Evolutionary conservation across 2,329 filamentous ascomycete species (phyloP), one percentile per base, ranked within the genome.

Genomic region (Fusarium sp.): DNA sequence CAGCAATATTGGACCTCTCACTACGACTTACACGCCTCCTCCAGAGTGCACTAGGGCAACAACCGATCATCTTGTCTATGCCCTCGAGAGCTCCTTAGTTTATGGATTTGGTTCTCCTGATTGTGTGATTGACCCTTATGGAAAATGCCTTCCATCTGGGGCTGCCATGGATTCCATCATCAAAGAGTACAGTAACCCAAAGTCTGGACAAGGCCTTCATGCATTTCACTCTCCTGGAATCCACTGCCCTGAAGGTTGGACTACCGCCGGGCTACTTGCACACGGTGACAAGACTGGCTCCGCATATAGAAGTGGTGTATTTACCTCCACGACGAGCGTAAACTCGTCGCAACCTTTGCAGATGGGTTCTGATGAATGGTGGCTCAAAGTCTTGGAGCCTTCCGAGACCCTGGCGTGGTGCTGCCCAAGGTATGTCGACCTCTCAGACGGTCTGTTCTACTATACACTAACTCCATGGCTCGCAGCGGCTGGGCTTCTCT

Each of bases 1-100:
- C 60, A 77, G 74, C 60, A 81, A 81, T 57, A 28, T 81, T 28
- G 79, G 80, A 11, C 80, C 78, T 7, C 61, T 81, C 18, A 81
- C 79, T 35, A 79, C 80, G 5, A 78, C 73, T n/a, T 81, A 76
- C 59, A 78, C 78, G 3, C 69, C 77, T 18, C 77, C 78, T 0
- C 44, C 75, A 1, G 69, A 76, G 20, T 81, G 80, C 54, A 59
- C 57, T 14, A 70, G 69, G 1, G 56, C 44, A 26, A 69, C 64
- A 30, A 63, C 67, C 1, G 66, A 73, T 22, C 38, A 72, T 24
- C 15, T 67, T 2, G 35, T 53, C 4, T 68, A 57, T 54, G 61
- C 42, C 18, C 59, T 39, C 5, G 24, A 30, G 28, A n/a, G 26
- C 53, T 62, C 24, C 22, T 26, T 32, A 11, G 1, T 20, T 12